Evolutionary conservation across 495 filamentous ascomycete species (phyloP), one percentile per base, ranked within the genome.

Genomic region (Apiosordaria backusii): DNA sequence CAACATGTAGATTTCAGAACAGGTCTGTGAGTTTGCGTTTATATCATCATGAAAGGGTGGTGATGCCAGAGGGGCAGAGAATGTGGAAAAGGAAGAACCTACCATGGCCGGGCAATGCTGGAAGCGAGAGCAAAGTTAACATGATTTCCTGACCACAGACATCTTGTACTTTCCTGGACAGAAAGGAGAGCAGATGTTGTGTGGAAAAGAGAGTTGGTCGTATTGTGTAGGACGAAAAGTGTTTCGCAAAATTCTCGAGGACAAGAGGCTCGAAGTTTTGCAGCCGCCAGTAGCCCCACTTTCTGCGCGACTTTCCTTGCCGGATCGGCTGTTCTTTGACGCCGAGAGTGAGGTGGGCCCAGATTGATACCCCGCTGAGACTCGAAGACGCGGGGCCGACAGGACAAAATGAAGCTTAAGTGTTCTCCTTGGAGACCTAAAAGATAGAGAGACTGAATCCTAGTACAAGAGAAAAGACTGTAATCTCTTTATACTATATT

Each of bases 11-110:
- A 83, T 24, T 60, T 85, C 81, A 82, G 83, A 85, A 84, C 83
- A 85, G 83, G 83, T 84, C 83, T 85, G 83, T 84, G 79, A 83
- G 69, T 62, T 67, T 79, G 77, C 77, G 76, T 78, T 69, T 60
- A 65, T 79, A 76, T 83, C 80, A 84, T 84, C 81, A 83, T 75
- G 52, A 70, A 61, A 64, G 55, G 27, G 58, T 59, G 4, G 53
- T 54, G 50, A 29, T 55, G 60, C 19, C 13, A 45, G 3, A 45
- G 19, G 21, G 18, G 45, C 18, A 22, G 50, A 45, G 10, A 45
- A 9, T 45, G 58, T 40, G 45, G 26, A 25, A 64, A 61, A 25
- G 16, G 24, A 27, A 45, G 40, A 63, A 63, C 61, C 29, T 50
- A 68, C 61, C n/a, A 61, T 22, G n/a, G 23, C 9, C 16, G 13